Evolutionary conservation across 495 filamentous ascomycete genomes (phyloP), one percentile per base, ranked within the genome.

Genomic region (Xylaria sp.): DNA sequence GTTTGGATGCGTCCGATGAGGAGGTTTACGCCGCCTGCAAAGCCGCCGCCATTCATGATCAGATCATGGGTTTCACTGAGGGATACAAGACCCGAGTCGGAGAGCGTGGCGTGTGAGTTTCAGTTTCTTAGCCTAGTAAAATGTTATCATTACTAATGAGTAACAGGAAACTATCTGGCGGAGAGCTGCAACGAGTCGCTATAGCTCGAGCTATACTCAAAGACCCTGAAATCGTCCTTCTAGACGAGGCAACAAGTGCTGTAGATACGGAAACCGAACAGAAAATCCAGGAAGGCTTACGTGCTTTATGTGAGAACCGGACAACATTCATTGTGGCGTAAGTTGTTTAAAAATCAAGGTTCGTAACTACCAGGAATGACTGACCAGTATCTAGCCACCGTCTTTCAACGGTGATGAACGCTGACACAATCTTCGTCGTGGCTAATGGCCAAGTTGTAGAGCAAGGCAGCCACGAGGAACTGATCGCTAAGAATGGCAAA

Each of bases 131-230:
- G 37, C 41, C 33, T 17, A 21, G 11, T 37, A 0, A 3, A 46
- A 15, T 31, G 21, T 8, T 24, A 35, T 17, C 15, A 5, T 19
- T 53, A 12, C 52, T 67, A 72, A 58, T 74, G 67, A 35, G 2
- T 40, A 1, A 15, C 68, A 81, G 79, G 41, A 92, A 91, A 74
- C 81, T 95, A 29, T 93, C 91, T 11, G 92, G 91, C 15, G 93
- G 92, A 7, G 91, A 95, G 78, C 80, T 88, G 53, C 93, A 94
- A 77, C 87, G 92, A 50, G 83, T 95, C n/a, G 88, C 92, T 1
- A 93, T 94, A 79, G 92, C 93, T 24, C 86, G 92, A 82, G 75
- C 84, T 1, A 88, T 88, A 46, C 72, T 88, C 24, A 88, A 88
- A 72, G 72, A 78, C 57, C 86, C 87, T 3, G 79, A 87, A 40